A percentile compares a stretch with the other conserved stretches of the same genome.
Conservation (phyloP, 2,329 filamentous ascomycete species). For the Stemphylium vesicarium region DNA sequence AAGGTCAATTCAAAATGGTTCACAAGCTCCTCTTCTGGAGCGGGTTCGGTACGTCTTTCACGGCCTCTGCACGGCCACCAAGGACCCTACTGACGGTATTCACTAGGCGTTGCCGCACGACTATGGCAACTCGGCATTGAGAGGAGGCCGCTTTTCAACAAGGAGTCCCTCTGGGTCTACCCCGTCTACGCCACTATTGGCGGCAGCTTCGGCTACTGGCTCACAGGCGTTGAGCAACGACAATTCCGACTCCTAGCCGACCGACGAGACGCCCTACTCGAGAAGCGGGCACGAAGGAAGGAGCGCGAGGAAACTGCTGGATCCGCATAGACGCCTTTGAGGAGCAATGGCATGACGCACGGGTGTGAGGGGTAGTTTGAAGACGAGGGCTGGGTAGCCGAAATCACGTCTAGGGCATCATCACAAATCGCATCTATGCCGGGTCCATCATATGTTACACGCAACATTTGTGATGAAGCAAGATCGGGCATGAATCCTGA, state of each 20-base stretch:
- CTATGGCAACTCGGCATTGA: constrained; percentile 98
- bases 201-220: constrained; percentile 95
- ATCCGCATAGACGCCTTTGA: not conserved
- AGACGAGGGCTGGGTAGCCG: not conserved
- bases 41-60: constrained; percentile 78
- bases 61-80: constrained; percentile 18
- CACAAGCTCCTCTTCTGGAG: constrained; percentile 78
- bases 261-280: constrained; percentile 79
- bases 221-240: constrained; percentile 85
- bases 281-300: constrained; percentile 84
- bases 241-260: constrained; percentile 79
- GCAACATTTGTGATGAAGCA: constrained; percentile 8
- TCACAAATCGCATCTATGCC: constrained; percentile 6
- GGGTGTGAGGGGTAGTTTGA: constrained; percentile 7
- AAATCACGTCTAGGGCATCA: not conserved
- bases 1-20: constrained; percentile 51
- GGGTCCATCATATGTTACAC: constrained; percentile 5
- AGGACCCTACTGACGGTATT: constrained; percentile 28
- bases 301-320: constrained; percentile 61
- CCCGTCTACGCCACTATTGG: constrained; percentile 85
- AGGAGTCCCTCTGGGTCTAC: constrained; percentile 85
- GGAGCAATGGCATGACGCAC: not conserved
- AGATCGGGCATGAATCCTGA: constrained; percentile 1
- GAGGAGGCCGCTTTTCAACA: constrained; percentile 93
- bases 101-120: constrained; percentile 82